These are phyloP conservation scores for Keithomyces neogunnii DNA, from an alignment of 2,329 filamentous ascomycete species.

Conservation along the genomic window DNA sequence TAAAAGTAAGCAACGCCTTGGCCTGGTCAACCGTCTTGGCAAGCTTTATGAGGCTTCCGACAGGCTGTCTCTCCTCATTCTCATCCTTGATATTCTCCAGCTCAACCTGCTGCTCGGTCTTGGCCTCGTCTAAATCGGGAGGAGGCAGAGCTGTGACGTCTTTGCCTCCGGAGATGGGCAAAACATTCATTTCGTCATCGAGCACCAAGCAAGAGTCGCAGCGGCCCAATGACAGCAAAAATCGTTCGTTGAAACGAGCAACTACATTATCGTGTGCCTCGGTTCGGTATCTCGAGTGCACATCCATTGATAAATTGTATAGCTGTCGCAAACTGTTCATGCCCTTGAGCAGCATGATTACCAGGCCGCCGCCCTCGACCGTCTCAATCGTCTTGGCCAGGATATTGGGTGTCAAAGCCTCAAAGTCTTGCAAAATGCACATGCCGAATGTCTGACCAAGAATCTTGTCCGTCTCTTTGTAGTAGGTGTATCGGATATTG, in stretches of 20 bases:
- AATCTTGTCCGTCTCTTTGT: slow-evolving; percentile 99
- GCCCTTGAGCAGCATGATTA: slow-evolving; percentile 83
- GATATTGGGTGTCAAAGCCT: slow-evolving; percentile 94
- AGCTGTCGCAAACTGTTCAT: slow-evolving; percentile 97
- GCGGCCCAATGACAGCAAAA: slow-evolving; percentile 89
- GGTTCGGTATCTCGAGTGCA: slow-evolving; percentile 91
- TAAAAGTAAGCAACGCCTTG: slow-evolving; percentile 92
- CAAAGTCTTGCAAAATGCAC: slow-evolving; percentile 97
- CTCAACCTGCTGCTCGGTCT: slow-evolving; percentile 64
- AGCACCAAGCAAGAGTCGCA: slow-evolving; percentile 93
- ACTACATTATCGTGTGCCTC: slow-evolving; percentile 94
- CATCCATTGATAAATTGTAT: slow-evolving; percentile 95
- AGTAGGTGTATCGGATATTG: slow-evolving; percentile 98
- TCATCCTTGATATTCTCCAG: slow-evolving; percentile 82
- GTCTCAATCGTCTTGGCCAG: slow-evolving; percentile 94
- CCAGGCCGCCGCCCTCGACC: slow-evolving; percentile 89
- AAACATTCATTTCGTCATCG: slow-evolving; percentile 93
- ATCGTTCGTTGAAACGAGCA: slow-evolving; percentile 94
- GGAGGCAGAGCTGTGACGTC: slow-evolving; percentile 76
- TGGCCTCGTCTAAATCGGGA: slow-evolving; percentile 63
- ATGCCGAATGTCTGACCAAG: slow-evolving; percentile 96
- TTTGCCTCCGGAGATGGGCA: slow-evolving; percentile 94
- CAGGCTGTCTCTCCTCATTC: slow-evolving; percentile 74
- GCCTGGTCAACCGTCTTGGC: slow-evolving; percentile 92
- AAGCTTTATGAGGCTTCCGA: slow-evolving; percentile 75